A percentile compares a stretch with the other conserved stretches of the same genome.
Evolutionary conservation across 2,329 filamentous ascomycete genomes (phyloP).

Genomic region (Neoascochyta sp.): DNA sequence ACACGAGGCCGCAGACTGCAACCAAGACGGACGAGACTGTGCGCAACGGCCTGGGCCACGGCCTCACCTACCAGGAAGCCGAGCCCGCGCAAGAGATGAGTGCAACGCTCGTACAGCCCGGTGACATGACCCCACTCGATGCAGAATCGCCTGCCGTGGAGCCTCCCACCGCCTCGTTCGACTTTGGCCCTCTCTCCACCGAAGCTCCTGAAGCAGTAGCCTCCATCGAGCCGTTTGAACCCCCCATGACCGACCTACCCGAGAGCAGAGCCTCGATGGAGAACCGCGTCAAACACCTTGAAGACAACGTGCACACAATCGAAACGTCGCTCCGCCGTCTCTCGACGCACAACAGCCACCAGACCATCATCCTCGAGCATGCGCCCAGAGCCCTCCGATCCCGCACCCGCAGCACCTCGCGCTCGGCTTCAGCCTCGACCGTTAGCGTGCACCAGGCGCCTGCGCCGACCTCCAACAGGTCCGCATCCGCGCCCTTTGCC

Average conservation of each 20-base stretch:
- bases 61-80: constrained; percentile 15
- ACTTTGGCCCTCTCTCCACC: constrained; percentile 35
- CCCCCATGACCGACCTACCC: constrained; percentile 9
- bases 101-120: constrained; percentile 19
- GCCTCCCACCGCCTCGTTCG: constrained; percentile 32
- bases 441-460: constrained; percentile 8
- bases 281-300: constrained; percentile 33
- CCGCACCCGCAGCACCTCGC: constrained; percentile 29
- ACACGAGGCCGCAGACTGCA: constrained; percentile 32
- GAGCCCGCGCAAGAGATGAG: constrained; percentile 22
- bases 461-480: constrained; percentile 3
- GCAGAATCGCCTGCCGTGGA: constrained; percentile 8
- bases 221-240: constrained; percentile 11
- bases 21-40: constrained; percentile 32
- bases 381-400: constrained; percentile 33
- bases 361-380: constrained; percentile 40
- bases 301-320: constrained; percentile 28
- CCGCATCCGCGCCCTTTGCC: constrained; percentile 4
- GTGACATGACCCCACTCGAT: constrained; percentile 12
- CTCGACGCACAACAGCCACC: constrained; percentile 33
- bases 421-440: constrained; percentile 8
- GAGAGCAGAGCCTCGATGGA: constrained; percentile 29
- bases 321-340: constrained; percentile 32
- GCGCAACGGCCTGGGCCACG: constrained; percentile 20
- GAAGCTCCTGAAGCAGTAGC: constrained; percentile 9